Base-by-base conservation (phyloP, 2,329 filamentous ascomycete species). In the Talaromyces sp. region DNA sequence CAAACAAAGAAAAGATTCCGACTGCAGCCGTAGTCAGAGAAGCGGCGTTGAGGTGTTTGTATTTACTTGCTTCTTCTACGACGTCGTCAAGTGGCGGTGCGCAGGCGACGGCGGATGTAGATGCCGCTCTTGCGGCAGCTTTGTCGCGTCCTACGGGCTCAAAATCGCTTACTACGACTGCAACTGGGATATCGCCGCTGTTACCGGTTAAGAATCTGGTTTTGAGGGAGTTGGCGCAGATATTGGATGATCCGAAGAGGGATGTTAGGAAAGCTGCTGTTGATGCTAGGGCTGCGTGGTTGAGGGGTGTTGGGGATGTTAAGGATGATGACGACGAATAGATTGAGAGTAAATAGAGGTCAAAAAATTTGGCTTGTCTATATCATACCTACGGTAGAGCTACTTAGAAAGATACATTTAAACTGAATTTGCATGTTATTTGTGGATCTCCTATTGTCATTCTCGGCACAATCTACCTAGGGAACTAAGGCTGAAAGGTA, bases 251-350 rank as follows among this genome's bases (percentile, higher is more conserved):
- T 70, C 75, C 75, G 33, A 87, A 84, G 73, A 75, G 85, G 61
- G 78, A 79, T 66, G 85, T 88, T 9, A 77, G 85, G 41, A 80
- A 81, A 61, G 82, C 83, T 59, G 85, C 84, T 13, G 84, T 87
- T 25, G 80, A 79, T 72, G 85, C 84, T 61, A 72, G 83, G 53
- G 79, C 75, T n/a, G 81, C 77, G 57, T 87, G 84, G 84, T 67
- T 85, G 55, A 77, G 78, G 58, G 67, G 69, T 13, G 73, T 85
- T 43, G 83, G 84, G 65, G 83, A 86, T 67, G 82, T 81, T 54
- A 75, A 79, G 22, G 81, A 82, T 21, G 83, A 85, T 43, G 81
- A 84, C 41, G 66, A 59, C 45, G 53, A 53, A 40, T 61, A 52
- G 31, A 41, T 53, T n/a, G 25, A 28, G 10, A 56, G 6, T n/a